A percentile compares a stretch with the other conserved stretches of the same genome.
Evolutionary conservation across 73 alveolate species (phyloP).

Genomic region (Paramecium caudatum): DNA sequence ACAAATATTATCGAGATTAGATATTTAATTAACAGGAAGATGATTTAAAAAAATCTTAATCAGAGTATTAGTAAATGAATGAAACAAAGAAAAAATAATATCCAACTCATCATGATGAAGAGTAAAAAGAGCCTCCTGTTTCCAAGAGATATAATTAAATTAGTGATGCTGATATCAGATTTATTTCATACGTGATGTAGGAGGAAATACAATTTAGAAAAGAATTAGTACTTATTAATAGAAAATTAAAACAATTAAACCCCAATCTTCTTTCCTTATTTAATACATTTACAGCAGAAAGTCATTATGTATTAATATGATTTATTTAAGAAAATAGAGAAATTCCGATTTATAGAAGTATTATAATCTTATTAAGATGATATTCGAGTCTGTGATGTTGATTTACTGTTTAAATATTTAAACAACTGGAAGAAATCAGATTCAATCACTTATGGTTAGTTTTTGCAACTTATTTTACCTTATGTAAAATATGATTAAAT

Average conservation of each 20-base stretch:
- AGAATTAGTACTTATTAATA: not conserved
- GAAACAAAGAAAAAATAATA: not conserved
- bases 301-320: constrained; percentile 1
- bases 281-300: constrained; percentile 11
- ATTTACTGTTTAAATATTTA: not conserved
- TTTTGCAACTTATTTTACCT: not conserved
- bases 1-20: constrained; percentile 5
- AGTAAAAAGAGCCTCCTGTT: not conserved
- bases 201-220: constrained; percentile 65
- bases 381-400: constrained; percentile 41
- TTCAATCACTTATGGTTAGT: constrained; percentile 46
- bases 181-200: constrained; percentile 27
- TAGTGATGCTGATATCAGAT: constrained; percentile 25
- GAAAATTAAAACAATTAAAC: not conserved
- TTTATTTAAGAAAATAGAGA: not conserved
- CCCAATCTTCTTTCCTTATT: constrained; percentile 23
- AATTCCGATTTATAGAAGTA: constrained; percentile 36
- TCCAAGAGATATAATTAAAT: constrained; percentile 29
- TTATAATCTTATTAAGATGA: constrained; percentile 29
- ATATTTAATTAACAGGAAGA: not conserved
- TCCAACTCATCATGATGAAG: not conserved
- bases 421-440: constrained; percentile 33
- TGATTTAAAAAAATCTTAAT: not conserved
- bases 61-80: not conserved
- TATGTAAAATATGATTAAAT: constrained; percentile 9